Base-by-base conservation (phyloP, 1,139 yeast genomes). In the Pichia sp. region DNA sequence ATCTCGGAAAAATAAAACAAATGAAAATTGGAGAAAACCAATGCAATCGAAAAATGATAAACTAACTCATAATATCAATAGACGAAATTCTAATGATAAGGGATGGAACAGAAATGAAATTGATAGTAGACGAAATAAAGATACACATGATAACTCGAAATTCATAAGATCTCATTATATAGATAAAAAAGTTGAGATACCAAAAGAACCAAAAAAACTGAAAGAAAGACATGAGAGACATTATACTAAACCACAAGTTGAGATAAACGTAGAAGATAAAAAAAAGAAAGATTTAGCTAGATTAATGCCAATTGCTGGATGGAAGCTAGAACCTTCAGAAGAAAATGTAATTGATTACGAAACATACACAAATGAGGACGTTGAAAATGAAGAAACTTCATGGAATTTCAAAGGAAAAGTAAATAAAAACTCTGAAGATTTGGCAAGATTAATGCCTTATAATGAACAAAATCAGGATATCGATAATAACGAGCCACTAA, bases 391-490 rank as follows among this genome's bases (percentile, higher is more conserved):
- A 31, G 35, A 18, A 18, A 18, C 18, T 18, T 18, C 18, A 1
- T 18, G 18, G 18, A 18, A 18, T 18, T 18, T 18, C 18, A 18
- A 18, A 18, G 8, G 5, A 9, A 29, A 36, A 6, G 32, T n/a
- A 31, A 37, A 29, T 10, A 29, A 36, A 35, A 28, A 39, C 18
- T 29, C 29, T 8, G 36, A 34, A 10, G 37, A 39, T 31, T 29
- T 47, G 25, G 49, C 51, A 3, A 27, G 53, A 30, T 34, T 52
- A 32, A 47, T 50, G 45, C 53, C 53, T 5, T 48, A 49, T 34
- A 35, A 27, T 7, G 49, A 48, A 28, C 46, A 50, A 41, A 44
- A 46, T 33, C 49, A 46, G 25, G 54, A 42, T 26, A 45, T 47
- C 27, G 45, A 26, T 18, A 18, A 18, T 18, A 18, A 18, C 18